Evolutionary conservation across 345 rosid genomes (phyloP).

Genomic region (Arabidopsis suecica): DNA sequence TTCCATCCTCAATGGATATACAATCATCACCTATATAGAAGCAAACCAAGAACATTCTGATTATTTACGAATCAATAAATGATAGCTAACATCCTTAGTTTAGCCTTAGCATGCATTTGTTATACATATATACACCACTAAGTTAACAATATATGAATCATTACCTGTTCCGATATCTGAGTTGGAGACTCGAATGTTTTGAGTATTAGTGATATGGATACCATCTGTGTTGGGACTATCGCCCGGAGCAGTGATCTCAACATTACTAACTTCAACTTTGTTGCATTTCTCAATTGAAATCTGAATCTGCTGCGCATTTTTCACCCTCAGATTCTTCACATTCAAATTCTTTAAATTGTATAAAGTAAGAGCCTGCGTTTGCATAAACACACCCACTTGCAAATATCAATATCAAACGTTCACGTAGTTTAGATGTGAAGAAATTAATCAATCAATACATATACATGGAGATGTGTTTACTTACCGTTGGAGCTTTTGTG

Average conservation of each 20-base stretch:
- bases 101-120: neutral
- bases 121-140: neutral
- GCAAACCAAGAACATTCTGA: constrained; percentile 46
- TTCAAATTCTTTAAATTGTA: constrained; percentile 55
- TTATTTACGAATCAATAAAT: constrained; percentile 48
- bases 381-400: constrained; percentile 20
- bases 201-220: constrained; percentile 70
- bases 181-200: constrained; percentile 57
- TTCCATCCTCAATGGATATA: constrained; percentile 58
- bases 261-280: constrained; percentile 53
- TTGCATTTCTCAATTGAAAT: constrained; percentile 59
- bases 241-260: constrained; percentile 57
- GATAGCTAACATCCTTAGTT: constrained; percentile 28
- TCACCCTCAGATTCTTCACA: constrained; percentile 58
- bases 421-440: constrained; percentile 51
- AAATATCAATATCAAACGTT: constrained; percentile 49
- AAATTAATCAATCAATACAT: constrained; percentile 31
- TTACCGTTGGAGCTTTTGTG: constrained; percentile 83
- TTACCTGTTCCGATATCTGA: constrained; percentile 70
- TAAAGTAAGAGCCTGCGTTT: constrained; percentile 74
- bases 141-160: constrained; percentile 47
- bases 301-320: constrained; percentile 80
- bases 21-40: constrained; percentile 79
- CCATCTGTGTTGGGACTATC: constrained; percentile 94
- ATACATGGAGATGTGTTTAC: constrained; percentile 7